Base-by-base conservation (phyloP, 257 asterid species). In the Solanum virginianum region DNA sequence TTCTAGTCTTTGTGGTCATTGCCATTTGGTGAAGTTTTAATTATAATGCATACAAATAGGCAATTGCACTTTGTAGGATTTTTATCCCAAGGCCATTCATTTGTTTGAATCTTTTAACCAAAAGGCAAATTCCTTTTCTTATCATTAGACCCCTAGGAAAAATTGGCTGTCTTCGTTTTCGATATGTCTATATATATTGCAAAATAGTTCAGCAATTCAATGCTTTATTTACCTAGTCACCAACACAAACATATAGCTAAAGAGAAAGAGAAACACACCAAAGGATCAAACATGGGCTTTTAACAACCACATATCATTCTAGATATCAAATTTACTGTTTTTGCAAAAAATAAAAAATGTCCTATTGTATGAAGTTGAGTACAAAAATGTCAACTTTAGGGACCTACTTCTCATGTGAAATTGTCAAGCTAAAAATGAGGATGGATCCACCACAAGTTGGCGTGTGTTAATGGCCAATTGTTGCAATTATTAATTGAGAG, bases 391-490 rank as follows among this genome's bases (percentile, higher is more conserved):
- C 59, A 53, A 69, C 54, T 87, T 74, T 24, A 49, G 68, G 17
- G 88, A 83, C 86, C 80, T 70, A 71, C 62, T 22, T 13, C 43
- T 75, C 82, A 75, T 75, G 45, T 49, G 82, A 75, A 75, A 75
- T 75, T 75, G 82, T 49, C 82, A 49, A 22, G 59, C 41, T 43
- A 75, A 75, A 7, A 75, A 75, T 75, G 14, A 24, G 45, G 45
- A 77, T 77, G 45, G 82, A 14, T 77, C 82, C 82, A 51, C 62
- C 45, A 77, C 63, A 49, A 24, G 63, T 24, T 24, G 10, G 6
- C 51, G 62, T 15, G 6, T 51, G 16, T 24, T 77, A 36, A 69
- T 26, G 39, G 20, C 13, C 63, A 77, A 75, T 49, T 49, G 24
- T 75, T 24, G 62, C 45, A 49, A 75, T 24, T 51, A 77, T 77